These are phyloP conservation scores for Didymella sp. DNA, from an alignment of 2,329 filamentous ascomycete species.

Conservation along the genomic window DNA sequence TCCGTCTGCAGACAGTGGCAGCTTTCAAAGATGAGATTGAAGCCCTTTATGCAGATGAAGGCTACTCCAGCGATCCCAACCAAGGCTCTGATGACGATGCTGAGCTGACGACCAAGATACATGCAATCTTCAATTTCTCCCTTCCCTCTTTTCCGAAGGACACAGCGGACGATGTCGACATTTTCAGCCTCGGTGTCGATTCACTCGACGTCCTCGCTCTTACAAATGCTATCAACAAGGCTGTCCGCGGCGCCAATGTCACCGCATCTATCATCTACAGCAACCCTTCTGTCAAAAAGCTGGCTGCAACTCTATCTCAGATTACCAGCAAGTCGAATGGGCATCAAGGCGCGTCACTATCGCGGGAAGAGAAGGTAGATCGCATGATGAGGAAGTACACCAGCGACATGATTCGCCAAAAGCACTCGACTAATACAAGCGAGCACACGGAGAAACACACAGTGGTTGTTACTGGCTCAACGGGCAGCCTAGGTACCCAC, in stretches of 20 bases:
- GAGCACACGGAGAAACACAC: conserved; percentile 26
- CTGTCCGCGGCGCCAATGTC: conserved; percentile 7
- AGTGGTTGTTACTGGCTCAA: conserved; percentile 34
- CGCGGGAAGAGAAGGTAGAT: conserved; percentile 5
- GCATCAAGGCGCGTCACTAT: not conserved
- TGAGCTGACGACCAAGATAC: not conserved
- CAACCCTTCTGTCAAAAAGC: conserved; percentile 8
- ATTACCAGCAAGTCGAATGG: not conserved
- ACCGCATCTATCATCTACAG: conserved; percentile 8
- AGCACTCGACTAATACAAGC: no score
- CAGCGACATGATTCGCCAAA: not conserved
- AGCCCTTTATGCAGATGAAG: conserved; percentile 25
- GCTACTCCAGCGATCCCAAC: not conserved
- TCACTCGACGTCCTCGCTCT: conserved; percentile 25
- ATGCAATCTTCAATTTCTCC: not conserved
- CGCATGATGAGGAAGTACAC: conserved; percentile 13
- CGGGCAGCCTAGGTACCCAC: conserved; percentile 33
- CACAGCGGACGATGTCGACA: conserved; percentile 8
- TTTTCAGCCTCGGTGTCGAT: conserved; percentile 30
- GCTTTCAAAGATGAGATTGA: conserved; percentile 36
- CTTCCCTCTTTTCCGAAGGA: conserved; percentile 1
- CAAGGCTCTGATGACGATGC: not conserved
- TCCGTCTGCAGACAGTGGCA: conserved; percentile 29
- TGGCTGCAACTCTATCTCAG: not conserved
- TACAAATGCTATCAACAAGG: conserved; percentile 20